These are phyloP conservation scores for Anisodus tanguticus DNA, from an alignment of 257 asterid genomes.

Conservation along the genomic window DNA sequence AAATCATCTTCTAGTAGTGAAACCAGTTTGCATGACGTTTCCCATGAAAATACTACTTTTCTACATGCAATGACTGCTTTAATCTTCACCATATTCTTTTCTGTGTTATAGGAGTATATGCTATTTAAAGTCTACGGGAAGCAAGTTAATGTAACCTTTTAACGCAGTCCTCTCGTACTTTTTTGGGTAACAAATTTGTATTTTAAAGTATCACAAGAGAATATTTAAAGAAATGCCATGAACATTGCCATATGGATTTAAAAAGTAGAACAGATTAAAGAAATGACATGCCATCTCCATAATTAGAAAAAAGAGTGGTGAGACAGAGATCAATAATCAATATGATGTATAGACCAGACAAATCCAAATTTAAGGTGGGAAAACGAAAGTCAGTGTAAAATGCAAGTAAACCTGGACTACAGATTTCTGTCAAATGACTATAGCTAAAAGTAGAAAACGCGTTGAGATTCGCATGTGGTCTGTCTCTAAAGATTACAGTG, in stretches of 20 bases:
- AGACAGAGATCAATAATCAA: not conserved
- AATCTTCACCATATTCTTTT: not conserved
- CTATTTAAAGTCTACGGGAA: not conserved
- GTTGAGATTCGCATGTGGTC: not conserved
- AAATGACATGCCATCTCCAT: not conserved
- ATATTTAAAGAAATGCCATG: not conserved
- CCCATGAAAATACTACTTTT: too few species aligned
- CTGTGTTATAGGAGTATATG: not conserved
- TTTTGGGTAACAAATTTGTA: not conserved
- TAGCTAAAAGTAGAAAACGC: not conserved
- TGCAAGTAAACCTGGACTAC: not conserved
- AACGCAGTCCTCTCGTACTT: not conserved
- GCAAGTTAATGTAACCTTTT: not conserved
- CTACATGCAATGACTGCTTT: not conserved
- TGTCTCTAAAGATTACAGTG: too few species aligned
- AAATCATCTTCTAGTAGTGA: too few species aligned
- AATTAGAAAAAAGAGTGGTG: not conserved
- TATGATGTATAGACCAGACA: not conserved
- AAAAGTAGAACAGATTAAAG: not conserved
- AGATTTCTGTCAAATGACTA: conserved; percentile 4
- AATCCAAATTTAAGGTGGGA: not conserved
- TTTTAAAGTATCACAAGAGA: not conserved
- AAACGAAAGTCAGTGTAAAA: not conserved
- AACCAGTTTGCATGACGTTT: too few species aligned
- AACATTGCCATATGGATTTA: not conserved